These are phyloP conservation scores for Corylus americana DNA, from an alignment of 306 rosid genomes.

Conservation along the genomic window DNA sequence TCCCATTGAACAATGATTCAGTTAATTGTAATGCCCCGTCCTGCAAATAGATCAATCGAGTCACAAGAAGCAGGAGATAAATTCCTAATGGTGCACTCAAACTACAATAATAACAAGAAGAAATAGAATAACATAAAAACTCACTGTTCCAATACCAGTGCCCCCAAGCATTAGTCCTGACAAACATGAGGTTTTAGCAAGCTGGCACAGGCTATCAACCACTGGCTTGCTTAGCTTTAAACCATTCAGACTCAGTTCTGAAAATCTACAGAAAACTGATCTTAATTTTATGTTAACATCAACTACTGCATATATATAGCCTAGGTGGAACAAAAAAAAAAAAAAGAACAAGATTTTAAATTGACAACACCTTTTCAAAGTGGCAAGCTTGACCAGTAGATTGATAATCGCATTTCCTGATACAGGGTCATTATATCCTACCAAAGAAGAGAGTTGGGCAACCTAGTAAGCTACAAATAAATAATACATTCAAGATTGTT, in stretches of 20 bases:
- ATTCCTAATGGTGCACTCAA: conserved; percentile 19
- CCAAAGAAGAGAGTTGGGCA: conserved; percentile 26
- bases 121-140: conserved; percentile 33
- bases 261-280: conserved; percentile 50
- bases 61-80: conserved; percentile 27
- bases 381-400: conserved; percentile 72
- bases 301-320: conserved; percentile 19
- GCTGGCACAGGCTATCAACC: conserved; percentile 69
- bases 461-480: conserved; percentile 18
- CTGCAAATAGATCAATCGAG: conserved; percentile 43
- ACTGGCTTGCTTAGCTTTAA: conserved; percentile 77
- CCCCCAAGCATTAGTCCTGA: conserved; percentile 72
- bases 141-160: conserved; percentile 82
- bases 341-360: neutral
- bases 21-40: conserved; percentile 60
- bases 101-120: conserved; percentile 17
- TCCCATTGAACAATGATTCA: conserved; percentile 55
- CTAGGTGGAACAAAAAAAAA: neutral
- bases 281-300: conserved; percentile 14
- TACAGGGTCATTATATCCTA: conserved; percentile 79
- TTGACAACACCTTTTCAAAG: conserved; percentile 63
- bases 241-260: conserved; percentile 74
- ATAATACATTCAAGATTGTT: neutral
- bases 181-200: conserved; percentile 56
- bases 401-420: conserved; percentile 60